A percentile compares a stretch with the other conserved stretches of the same genome.
phyloP scores from a whole-genome alignment of 2,329 filamentous ascomycete species.

The Cryoendolithus antarcticus region DNA sequence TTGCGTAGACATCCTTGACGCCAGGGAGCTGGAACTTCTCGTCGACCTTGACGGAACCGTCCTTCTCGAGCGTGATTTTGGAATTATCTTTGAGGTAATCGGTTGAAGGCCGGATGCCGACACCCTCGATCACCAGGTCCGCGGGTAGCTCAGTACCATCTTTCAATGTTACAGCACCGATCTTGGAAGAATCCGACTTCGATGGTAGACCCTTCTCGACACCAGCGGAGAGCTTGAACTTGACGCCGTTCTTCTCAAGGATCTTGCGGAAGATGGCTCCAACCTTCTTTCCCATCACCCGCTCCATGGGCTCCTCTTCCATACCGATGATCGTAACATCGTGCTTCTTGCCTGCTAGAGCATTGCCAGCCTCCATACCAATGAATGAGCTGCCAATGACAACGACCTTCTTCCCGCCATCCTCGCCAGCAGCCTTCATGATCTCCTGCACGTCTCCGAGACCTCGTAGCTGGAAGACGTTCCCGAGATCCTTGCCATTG shows the following conservation, averaged over 20 bases:
- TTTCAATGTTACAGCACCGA: slow-evolving; percentile 71
- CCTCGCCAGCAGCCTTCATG: slow-evolving; percentile 60
- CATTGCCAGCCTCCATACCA: slow-evolving; percentile 91
- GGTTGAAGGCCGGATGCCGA: slow-evolving; percentile 78
- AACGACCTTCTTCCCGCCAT: slow-evolving; percentile 82
- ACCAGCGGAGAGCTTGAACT: slow-evolving; percentile 68
- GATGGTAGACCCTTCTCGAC: slow-evolving; percentile 77
- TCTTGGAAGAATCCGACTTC: slow-evolving; percentile 51
- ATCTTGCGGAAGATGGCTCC: slow-evolving; percentile 68
- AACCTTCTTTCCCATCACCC: slow-evolving; percentile 70
- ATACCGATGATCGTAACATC: slow-evolving; percentile 77
- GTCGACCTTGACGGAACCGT: slow-evolving; percentile 76
- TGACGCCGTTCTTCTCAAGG: slow-evolving; percentile 76
- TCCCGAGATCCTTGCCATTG: slow-evolving; percentile 57
- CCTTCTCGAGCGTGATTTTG: slow-evolving; percentile 62
- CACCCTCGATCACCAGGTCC: slow-evolving; percentile 82
- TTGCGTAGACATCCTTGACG: slow-evolving; percentile 72
- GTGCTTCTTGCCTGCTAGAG: slow-evolving; percentile 62
- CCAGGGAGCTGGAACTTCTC: slow-evolving; percentile 66
- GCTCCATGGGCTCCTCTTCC: slow-evolving; percentile 73
- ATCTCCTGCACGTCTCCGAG: slow-evolving; percentile 71
- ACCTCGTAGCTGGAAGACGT: slow-evolving; percentile 74
- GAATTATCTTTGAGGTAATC: slow-evolving; percentile 65
- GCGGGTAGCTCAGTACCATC: slow-evolving; percentile 75
- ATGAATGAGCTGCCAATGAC: slow-evolving; percentile 92